Base-by-base conservation (phyloP, 2,329 filamentous ascomycete species). In the Aspergillus caelatus region DNA sequence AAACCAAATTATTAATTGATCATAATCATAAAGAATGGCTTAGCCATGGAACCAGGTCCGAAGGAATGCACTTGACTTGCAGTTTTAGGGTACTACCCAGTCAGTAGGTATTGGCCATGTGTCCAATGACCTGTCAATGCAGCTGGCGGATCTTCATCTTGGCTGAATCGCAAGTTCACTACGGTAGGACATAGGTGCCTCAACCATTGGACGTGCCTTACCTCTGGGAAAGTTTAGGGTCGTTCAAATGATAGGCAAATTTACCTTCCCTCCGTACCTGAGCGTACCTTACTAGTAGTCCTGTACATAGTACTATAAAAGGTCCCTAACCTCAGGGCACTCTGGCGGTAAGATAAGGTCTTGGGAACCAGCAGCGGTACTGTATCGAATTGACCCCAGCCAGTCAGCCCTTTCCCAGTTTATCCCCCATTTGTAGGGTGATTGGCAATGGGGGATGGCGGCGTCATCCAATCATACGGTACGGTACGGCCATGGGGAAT, bases 401-500 rank as follows among this genome's bases (percentile, higher is more conserved):
- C 52, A n/a, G 23, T 26, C 52, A 55, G 26, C 26, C 52, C 32
- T 52, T 32, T 32, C 19, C n/a, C 46, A 52, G 26, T 12, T 39
- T 55, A 55, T 39, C 12, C 52, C 48, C 32, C 32, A 55, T 55
- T 26, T 8, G 52, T 55, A 55, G 32, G 30, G 30, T 32, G 48
- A 53, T 53, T 30, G 48, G 50, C 50, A 54, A 36, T 54, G 50
- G 12, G 28, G 43, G 57, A 34, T 9, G 46, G 43, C n/a, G n/a
- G 50, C 19, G 30, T 30, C 57, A 19, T 23, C 57, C 41, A 60
- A 60, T 60, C 48, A 56, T 61, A 61, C 57, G 21, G 58, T 65
- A 63, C 32, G 58, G 52, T 61, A 62, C 62, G 39, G 64, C 65
- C 62, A 62, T 52, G 39, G 36, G 19, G 7, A 19, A 65, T 74